Evolutionary conservation across 768 basidiomycete genomes (phyloP), one percentile per base, ranked within the genome.

Genomic region (Lyophyllum semitale): DNA sequence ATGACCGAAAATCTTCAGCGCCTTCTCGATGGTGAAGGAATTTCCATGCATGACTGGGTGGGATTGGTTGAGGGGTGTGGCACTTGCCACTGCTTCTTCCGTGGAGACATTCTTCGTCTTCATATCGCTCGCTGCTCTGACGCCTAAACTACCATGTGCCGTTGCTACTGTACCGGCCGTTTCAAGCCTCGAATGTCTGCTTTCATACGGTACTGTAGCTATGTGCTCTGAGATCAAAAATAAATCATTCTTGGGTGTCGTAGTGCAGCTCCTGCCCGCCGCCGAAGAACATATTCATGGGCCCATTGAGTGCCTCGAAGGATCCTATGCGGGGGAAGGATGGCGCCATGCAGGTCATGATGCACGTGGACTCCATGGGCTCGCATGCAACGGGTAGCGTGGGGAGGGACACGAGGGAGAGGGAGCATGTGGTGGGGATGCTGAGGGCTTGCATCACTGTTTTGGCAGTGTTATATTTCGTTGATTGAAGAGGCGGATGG

Each of bases 301-400:
- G 87, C 3, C 89, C 88, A 57, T 88, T 92, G 41, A 95, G 72
- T 0, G 93, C 89, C 68, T 97, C 89, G 62, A 97, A 96, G 53
- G 82, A 86, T 29, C 97, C 97, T 51, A 98, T 89, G 32, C 96
- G 89, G 44, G 98, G 75, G 73, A 96, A 98, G 3, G 91, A 91
- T 1, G 93, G 91, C 0, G 95, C 92, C 38, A 96, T 72, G 35
- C 95, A 88, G 2, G 91, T 86, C 30, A 89, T 78, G 44, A 96
- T 71, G 61, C 85, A 88, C 0, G 88, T 90, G 0, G 77, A 82
- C 73, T 90, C 95, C 40, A 71, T 65, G 53, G 73, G 75, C 66
- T 99, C 97, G 38, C 97, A 84, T 2, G 77, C 59, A 15, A 98
- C 96, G 8, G 81, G 77, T 8, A 98, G 73, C 3, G 77, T 72